Conservation (phyloP, 495 filamentous ascomycete genomes). For the Aspergillus sclerotioniger region DNA sequence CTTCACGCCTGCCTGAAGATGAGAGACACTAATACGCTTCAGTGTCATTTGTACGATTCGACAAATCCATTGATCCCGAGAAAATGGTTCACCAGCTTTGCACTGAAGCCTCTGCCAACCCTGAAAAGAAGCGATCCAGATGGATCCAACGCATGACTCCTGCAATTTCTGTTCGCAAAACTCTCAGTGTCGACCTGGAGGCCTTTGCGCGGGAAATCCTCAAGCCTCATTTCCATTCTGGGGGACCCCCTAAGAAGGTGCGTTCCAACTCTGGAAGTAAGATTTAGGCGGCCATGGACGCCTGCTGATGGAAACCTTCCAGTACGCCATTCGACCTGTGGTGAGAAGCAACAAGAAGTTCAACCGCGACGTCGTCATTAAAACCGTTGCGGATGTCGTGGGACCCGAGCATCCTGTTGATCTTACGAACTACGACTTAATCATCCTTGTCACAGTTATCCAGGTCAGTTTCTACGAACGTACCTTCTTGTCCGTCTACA, state of each 20-base stretch:
- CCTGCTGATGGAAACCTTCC: constrained; percentile 5
- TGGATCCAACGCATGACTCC: constrained; percentile 86
- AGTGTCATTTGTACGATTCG: constrained; percentile 45
- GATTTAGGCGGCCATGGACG: background rate
- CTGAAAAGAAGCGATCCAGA: constrained; percentile 59
- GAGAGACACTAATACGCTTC: constrained; percentile 17
- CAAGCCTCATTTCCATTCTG: constrained; percentile 66
- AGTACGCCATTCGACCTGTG: constrained; percentile 90
- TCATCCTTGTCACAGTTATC: constrained; percentile 86
- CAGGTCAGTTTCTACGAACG: constrained; percentile 57
- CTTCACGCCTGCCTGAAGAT: constrained; percentile 38
- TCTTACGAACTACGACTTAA: constrained; percentile 73
- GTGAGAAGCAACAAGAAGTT: constrained; percentile 76
- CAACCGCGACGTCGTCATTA: constrained; percentile 73
- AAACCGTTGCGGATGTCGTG: constrained; percentile 67
- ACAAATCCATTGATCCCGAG: constrained; percentile 74
- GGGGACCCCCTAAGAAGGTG: constrained; percentile 48
- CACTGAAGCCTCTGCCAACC: constrained; percentile 53
- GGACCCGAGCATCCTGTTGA: constrained; percentile 76
- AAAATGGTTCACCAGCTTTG: constrained; percentile 75
- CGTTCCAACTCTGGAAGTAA: constrained; percentile 14
- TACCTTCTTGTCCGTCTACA: background rate
- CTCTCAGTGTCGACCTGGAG: constrained; percentile 70
- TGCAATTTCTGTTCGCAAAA: constrained; percentile 70
- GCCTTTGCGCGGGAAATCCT: constrained; percentile 71